Evolutionary conservation across 2,329 filamentous ascomycete genomes (phyloP), one percentile per base, ranked within the genome.

Genomic region (Hypoxylon sp.): DNA sequence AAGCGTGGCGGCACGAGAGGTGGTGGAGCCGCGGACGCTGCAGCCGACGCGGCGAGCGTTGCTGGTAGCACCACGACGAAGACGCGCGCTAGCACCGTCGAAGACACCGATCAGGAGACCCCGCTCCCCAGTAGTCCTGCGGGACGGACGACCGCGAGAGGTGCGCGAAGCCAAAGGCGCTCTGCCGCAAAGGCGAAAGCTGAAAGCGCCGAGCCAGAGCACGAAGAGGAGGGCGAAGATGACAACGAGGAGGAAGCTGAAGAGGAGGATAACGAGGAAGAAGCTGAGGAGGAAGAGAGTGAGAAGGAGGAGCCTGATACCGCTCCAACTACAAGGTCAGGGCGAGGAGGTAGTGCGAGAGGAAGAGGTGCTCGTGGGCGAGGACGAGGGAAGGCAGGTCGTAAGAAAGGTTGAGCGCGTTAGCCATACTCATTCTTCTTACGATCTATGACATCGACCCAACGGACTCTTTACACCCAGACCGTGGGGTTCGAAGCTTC

Each of bases 51-150:
- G 60, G 75, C 79, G 1, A 80, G 83, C 11, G 80, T 82, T 4
- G 83, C 85, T 9, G 84, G 84, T 58, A 85, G 11, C 78, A 84
- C 71, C 80, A 85, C 54, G 76, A 78, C 68, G 78, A 82, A 56
- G 81, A 82, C 67, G 72, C 78, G 39, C 70, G 80, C 56, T 30
- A 85, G 83, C 67, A 85, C 84, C 5, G 80, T 85, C n/a, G 84
- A 84, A 2, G 84, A 85, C 59, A 84, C 84, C 0, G 84, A 86
- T 67, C 81, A 81, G 41, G 80, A 81, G 46, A 82, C 78, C 3
- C 78, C 79, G n/a, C 78, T 79, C 34, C 74, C 75, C 23, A 76
- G 79, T 56, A 81, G 80, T 53, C 81, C 80, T 57, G 73, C 78
- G 59, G 66, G 77, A 63, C 51, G 67, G 45, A 81, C 78, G 70